Base-by-base conservation (phyloP, 2,329 filamentous ascomycete species). In the Colletotrichum salicis region DNA sequence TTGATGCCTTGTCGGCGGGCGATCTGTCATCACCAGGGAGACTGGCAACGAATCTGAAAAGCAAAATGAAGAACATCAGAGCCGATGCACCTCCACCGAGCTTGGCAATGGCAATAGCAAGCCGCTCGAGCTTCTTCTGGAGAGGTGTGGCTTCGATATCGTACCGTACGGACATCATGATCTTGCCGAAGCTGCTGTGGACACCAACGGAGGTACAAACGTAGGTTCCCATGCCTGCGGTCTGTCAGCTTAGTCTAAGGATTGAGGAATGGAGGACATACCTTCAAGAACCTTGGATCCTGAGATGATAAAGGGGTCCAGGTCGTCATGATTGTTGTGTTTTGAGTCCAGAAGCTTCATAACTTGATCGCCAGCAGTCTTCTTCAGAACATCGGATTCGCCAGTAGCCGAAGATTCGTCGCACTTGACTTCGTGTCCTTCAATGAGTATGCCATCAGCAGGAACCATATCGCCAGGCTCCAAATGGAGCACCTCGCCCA, bases 341-440 rank as follows among this genome's bases (percentile, higher is more conserved):
- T 79, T 77, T 1, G 75, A 76, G n/a, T 77, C 83, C 15, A 22
- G 84, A 83, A 37, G 4, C 54, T 85, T 81, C 81, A 87, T 89
- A 59, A 91, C 90, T 59, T 89, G 85, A 11, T 89, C 84, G 11
- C 87, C 90, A 4, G 84, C 79, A 0, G 86, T 89, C 82, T 94
- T 94, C 79, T 89, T 91, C 79, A 93, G 87, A 60, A 91, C 86
- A 76, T 94, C 91, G 0, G 91, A 93, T 80, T 94, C 92, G 74
- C 92, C 92, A 35, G 92, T 94, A 1, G 90, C 90, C 15, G 91
- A 92, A 2, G 91, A 93, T 77, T 94, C 92, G 76, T 94, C 92
- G 76, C 91, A 94, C 78, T 91, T 84, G 70, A 86, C 77, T 3
- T 80, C 79, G 73, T 83, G 82, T 5, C 84, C 84, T n/a, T 86